A percentile compares a stretch with the other conserved stretches of the same genome.
Evolutionary conservation across 352 stramenopile genomes (phyloP).

Genomic region (Pythium phragmitis): DNA sequence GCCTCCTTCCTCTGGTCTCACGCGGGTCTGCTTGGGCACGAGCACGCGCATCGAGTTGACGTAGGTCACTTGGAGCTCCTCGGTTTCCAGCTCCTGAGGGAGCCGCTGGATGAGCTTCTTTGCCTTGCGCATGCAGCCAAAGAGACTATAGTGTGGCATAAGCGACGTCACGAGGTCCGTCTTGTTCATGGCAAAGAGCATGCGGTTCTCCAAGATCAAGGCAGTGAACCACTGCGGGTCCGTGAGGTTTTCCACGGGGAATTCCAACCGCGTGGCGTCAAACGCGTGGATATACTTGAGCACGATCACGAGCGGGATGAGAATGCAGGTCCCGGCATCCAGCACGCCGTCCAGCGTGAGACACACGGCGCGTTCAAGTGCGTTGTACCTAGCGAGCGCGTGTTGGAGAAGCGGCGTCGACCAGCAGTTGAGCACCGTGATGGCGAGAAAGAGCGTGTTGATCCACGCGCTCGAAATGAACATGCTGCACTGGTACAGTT

Average conservation of each 20-base stretch:
- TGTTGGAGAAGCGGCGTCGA: constrained; percentile 27
- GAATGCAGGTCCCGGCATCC: constrained; percentile 19
- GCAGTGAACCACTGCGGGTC: constrained; percentile 26
- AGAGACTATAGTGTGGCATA: constrained; percentile 28
- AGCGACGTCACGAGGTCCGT: constrained; percentile 24
- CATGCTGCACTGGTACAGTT: constrained; percentile 27
- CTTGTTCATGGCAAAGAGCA: constrained; percentile 28
- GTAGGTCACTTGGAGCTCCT: constrained; percentile 19
- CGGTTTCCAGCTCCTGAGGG: constrained; percentile 16
- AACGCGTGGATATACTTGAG: constrained; percentile 27
- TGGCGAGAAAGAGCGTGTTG: constrained; percentile 26
- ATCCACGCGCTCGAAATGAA: constrained; percentile 25
- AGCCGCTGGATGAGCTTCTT: constrained; percentile 22
- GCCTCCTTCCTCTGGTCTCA: background rate
- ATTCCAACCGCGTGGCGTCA: constrained; percentile 17
- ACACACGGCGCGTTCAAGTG: constrained; percentile 25
- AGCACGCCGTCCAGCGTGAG: constrained; percentile 22
- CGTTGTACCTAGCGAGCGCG: constrained; percentile 19
- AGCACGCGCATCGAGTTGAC: constrained; percentile 23
- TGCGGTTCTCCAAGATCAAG: constrained; percentile 28
- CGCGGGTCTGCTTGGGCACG: constrained; percentile 14
- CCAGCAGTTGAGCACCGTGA: constrained; percentile 29
- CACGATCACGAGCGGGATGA: constrained; percentile 25
- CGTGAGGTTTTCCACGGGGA: constrained; percentile 19
- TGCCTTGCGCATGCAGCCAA: constrained; percentile 23